phyloP scores from a whole-genome alignment of 495 filamentous ascomycete genomes.

The Penicillium salamii region DNA sequence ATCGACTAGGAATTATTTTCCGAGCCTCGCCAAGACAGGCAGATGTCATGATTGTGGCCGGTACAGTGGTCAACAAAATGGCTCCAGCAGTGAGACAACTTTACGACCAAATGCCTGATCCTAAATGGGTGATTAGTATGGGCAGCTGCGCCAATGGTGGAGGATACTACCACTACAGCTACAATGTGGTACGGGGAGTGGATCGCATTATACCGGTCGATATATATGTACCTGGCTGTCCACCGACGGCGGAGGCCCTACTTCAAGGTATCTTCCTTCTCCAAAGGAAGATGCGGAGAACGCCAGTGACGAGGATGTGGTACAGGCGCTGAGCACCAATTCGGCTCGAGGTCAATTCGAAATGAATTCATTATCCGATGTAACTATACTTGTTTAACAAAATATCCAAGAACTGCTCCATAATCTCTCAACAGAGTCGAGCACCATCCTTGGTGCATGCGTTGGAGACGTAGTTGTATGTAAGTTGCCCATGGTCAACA shows the following conservation, averaged over 20 bases:
- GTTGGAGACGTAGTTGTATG: background rate
- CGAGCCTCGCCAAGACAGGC: conserved; percentile 87
- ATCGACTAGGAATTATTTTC: conserved; percentile 91
- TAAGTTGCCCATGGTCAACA: background rate
- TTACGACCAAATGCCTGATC: conserved; percentile 95
- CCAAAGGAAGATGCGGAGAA: conserved; percentile 84
- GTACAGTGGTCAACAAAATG: conserved; percentile 95
- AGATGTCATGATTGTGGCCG: conserved; percentile 94
- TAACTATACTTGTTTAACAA: no score
- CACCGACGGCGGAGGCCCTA: conserved; percentile 82
- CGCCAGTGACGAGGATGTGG: conserved; percentile 49
- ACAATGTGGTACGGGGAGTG: conserved; percentile 82
- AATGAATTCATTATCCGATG: no score
- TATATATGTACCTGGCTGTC: conserved; percentile 89
- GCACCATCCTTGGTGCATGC: background rate
- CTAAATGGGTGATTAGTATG: conserved; percentile 90
- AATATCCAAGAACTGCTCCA: background rate
- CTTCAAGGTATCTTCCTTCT: conserved; percentile 86
- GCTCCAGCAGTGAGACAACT: conserved; percentile 85
- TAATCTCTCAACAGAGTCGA: background rate
- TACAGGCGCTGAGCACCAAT: conserved; percentile 21
- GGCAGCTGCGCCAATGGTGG: conserved; percentile 89
- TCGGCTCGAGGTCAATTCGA: no score
- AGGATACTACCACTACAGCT: conserved; percentile 93
- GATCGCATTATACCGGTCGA: conserved; percentile 91